Evolutionary conservation across 495 filamentous ascomycete species (phyloP), one percentile per base, ranked within the genome.

Genomic region (Penicillium flavigenum): DNA sequence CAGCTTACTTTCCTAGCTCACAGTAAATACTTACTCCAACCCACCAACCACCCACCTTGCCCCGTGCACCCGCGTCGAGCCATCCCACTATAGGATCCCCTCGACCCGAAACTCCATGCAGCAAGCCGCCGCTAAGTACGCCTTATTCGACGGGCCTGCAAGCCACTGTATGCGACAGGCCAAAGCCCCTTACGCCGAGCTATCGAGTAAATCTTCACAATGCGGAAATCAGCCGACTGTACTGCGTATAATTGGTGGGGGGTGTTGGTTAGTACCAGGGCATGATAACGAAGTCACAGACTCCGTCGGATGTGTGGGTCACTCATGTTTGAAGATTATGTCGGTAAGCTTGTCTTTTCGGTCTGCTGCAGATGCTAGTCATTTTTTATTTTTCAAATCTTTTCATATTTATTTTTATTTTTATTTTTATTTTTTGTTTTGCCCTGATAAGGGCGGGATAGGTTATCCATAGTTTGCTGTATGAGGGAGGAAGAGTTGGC

Each of bases 41-140:
- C 31, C 17, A 39, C 32, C 17, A 38, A 24, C 44, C 49, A 39
- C 20, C 32, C 20, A 36, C 27, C 29, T 54, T 50, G 14, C 55
- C 59, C 34, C 31, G 50, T 7, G 19, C 32, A 43, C 14, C 44
- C 6, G 43, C 48, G 22, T 49, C 49, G 26, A 19, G 53, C 29
- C 12, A 49, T 53, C 34, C 38, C 36, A 58, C 24, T 51, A 14
- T 5, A 53, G 10, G 14, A 61, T 47, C 2, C 14, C 36, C 11
- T 56, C 54, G 24, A 58, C 50, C 22, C 49, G 62, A 32, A 39
- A 58, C n/a, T 43, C 27, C 54, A 58, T 58, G 20, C 62, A 47
- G n/a, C 54, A 47, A 14, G 47, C 54, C 22, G 59, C 47, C 24
- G 39, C 42, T 26, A 61, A 58, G n/a, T 26, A 58, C 41, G 58